Conservation (phyloP, 345 rosid genomes). For the Gossypium anomalum region DNA sequence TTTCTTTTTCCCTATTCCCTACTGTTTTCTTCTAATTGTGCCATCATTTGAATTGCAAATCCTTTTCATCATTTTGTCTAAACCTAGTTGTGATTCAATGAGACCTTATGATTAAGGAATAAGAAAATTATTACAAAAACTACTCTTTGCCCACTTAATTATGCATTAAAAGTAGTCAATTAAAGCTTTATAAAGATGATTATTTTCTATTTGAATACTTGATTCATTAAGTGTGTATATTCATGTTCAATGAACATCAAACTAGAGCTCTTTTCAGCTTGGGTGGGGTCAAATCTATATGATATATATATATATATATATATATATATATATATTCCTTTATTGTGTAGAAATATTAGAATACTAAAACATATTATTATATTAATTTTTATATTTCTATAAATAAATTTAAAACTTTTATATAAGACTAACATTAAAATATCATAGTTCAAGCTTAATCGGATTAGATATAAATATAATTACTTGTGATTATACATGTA, state of each 20-base stretch:
- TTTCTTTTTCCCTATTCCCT: not conserved
- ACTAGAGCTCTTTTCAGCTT: not conserved
- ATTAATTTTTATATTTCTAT: too few relatives aligned
- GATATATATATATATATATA: too few relatives aligned
- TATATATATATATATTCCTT: too few relatives aligned
- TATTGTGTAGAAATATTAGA: too few relatives aligned
- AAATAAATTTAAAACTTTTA: too few relatives aligned
- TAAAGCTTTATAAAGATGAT: conserved; percentile 11
- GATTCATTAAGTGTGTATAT: not conserved
- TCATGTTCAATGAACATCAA: not conserved
- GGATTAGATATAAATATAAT: too few relatives aligned
- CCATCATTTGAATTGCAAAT: conserved; percentile 14
- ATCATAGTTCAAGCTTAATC: too few relatives aligned
- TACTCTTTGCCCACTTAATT: not conserved
- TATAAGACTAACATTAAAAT: too few relatives aligned
- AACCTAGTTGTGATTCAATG: conserved; percentile 21
- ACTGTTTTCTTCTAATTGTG: conserved; percentile 14
- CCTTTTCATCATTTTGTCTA: conserved; percentile 21
- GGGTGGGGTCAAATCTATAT: not conserved
- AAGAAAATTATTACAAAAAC: conserved; percentile 7
- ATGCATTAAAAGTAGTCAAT: conserved; percentile 8
- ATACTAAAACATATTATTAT: too few relatives aligned
- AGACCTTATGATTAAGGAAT: conserved; percentile 23
- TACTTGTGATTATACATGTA: too few relatives aligned
- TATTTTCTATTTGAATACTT: not conserved